Conservation (phyloP, 106 monocot species). For the Triglochin maritima region DNA sequence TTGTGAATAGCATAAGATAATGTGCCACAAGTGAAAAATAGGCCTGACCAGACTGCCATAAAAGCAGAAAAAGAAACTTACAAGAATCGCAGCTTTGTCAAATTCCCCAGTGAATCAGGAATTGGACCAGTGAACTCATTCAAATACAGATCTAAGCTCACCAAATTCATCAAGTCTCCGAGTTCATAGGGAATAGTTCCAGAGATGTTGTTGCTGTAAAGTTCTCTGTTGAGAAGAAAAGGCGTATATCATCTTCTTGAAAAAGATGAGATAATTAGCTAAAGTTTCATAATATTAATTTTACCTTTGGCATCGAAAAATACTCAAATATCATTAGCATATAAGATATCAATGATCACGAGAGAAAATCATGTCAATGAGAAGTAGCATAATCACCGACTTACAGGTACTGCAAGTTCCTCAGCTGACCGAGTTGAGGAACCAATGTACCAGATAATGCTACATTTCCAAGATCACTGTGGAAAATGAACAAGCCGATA, state of each 20-base stretch:
- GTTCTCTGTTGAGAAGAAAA: slow-evolving; percentile 38
- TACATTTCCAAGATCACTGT: slow-evolving; percentile 41
- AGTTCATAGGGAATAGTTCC: slow-evolving; percentile 63
- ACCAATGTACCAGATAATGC: slow-evolving; percentile 31
- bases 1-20: too few relatives aligned
- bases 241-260: not conserved
- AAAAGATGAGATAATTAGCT: not conserved
- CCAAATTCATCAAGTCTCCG: slow-evolving; percentile 63
- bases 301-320: too few relatives aligned
- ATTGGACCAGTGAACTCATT: slow-evolving; percentile 60
- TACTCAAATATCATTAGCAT: too few relatives aligned
- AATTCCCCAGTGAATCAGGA: slow-evolving; percentile 62
- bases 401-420: slow-evolving; percentile 34
- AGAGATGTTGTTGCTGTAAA: slow-evolving; percentile 74
- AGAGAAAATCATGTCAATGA: too few relatives aligned
- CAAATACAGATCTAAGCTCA: slow-evolving; percentile 78
- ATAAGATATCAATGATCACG: too few relatives aligned
- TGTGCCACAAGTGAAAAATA: not conserved
- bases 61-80: slow-evolving; percentile 19
- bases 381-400: not conserved
- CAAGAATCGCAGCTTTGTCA: slow-evolving; percentile 63
- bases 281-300: not conserved
- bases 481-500: not conserved
- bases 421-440: slow-evolving; percentile 28
- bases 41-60: not conserved